Conservation (phyloP, 192 early-diverging fungal genomes). For the Funneliformis mosseae region DNA sequence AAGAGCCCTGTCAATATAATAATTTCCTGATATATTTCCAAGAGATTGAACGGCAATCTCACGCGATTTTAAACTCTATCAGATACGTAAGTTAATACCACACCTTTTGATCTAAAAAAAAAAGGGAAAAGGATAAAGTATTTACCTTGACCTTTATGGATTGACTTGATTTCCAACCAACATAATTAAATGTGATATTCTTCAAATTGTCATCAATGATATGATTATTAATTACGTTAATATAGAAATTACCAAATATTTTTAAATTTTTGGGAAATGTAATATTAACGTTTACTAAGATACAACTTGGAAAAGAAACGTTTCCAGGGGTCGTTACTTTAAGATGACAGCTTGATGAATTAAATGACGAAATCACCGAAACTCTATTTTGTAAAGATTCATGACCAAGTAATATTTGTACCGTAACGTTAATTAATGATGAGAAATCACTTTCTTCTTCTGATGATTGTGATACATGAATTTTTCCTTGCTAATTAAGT, state of each 20-base stretch:
- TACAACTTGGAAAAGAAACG: neutral
- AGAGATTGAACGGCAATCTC: neutral
- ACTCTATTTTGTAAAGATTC: neutral
- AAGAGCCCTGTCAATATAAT: neutral
- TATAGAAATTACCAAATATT: neutral
- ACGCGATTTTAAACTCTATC: neutral
- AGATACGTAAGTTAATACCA: neutral
- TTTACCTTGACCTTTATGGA: neutral
- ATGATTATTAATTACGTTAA: neutral
- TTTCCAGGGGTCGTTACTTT: neutral
- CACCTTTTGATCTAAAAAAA: neutral
- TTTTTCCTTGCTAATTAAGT: neutral
- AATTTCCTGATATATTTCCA: neutral
- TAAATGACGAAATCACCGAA: neutral
- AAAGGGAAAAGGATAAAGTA: too few species aligned
- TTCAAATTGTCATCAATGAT: constrained; percentile 6
- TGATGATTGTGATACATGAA: neutral
- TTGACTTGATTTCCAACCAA: neutral
- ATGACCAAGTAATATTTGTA: neutral
- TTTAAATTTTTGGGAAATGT: neutral
- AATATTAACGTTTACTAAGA: neutral
- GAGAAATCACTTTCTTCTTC: neutral
- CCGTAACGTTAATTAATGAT: neutral
- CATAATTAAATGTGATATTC: neutral
- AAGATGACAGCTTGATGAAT: neutral